Base-by-base conservation (phyloP, 306 rosid species). In the Fagus sylvatica region DNA sequence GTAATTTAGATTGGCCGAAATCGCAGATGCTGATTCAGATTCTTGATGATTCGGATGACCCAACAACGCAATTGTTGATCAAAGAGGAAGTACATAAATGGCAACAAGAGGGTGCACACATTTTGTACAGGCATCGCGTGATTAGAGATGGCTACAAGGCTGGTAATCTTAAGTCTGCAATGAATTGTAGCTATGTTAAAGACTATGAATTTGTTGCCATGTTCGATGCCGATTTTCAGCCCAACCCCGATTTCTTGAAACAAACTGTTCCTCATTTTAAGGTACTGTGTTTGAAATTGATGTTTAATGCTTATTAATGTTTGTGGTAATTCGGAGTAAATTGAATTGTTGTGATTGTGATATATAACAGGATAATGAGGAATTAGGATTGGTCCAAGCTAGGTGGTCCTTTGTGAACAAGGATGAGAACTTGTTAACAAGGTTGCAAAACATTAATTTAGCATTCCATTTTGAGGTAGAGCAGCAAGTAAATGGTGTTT, bases 371-470 rank as follows among this genome's bases (percentile, higher is more conserved):
- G 98, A 85, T 49, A 90, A 93, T 61, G 93, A 88, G 3, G 96
- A 93, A 39, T 57, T 93, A 64, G 98, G 90, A 78, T 84, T 93
- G 69, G 98, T 93, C 70, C 97, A 93, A 80, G 98, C 98, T 28
- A 88, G 98, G 76, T 93, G 98, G 98, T 93, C 98, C 36, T 93
- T 93, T 74, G 98, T 93, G 85, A 93, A 93, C 81, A 93, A 84
- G 84, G 97, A 93, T 57, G 97, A 93, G 81, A 93, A 91, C 75
- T 69, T 93, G 67, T 79, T 93, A 53, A 93, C 98, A 17, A 87
- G 98, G 88, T 83, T 93, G 86, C 98, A 93, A 84, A 91, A 93
- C 82, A 81, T 93, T 80, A 93, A 93, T 73, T 79, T 93, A 75
- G 76, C 97, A 39, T 93, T 93, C 78, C 97, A 93, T 84, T 93